Conservation (phyloP, 495 filamentous ascomycete genomes). For the Hypoxylon fragiforme region DNA sequence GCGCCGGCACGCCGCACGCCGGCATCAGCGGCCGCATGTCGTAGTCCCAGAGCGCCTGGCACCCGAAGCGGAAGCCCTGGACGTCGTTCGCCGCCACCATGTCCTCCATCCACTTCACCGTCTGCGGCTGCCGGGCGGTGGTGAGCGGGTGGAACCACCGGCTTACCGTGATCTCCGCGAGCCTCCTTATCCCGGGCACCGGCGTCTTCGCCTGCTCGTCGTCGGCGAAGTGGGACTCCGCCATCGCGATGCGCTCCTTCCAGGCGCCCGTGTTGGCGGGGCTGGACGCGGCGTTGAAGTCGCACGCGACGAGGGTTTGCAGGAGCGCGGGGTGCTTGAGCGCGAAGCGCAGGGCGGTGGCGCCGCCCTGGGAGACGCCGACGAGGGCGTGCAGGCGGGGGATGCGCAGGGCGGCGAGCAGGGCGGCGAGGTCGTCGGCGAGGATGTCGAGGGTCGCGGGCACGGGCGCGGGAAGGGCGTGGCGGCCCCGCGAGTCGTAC, state of each 20-base stretch:
- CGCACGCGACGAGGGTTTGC: slow-evolving; percentile 68
- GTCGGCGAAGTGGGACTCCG: slow-evolving; percentile 58
- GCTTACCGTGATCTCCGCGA: slow-evolving; percentile 68
- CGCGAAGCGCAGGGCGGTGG: slow-evolving; percentile 70
- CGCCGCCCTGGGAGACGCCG: slow-evolving; percentile 78
- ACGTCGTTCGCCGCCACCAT: slow-evolving; percentile 68
- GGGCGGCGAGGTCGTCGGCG: slow-evolving; percentile 61
- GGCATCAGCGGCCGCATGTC: slow-evolving; percentile 69
- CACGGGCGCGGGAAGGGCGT: slow-evolving; percentile 48
- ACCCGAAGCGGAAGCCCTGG: slow-evolving; percentile 68
- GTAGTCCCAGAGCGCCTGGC: slow-evolving; percentile 76
- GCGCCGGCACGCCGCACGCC: slow-evolving; percentile 57
- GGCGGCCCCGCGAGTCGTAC: slow-evolving; percentile 69
- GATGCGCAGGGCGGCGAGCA: slow-evolving; percentile 64
- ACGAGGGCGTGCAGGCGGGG: slow-evolving; percentile 62
- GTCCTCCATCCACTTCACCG: slow-evolving; percentile 52
- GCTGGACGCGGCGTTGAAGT: slow-evolving; percentile 71
- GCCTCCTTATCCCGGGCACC: slow-evolving; percentile 54
- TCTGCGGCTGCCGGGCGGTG: slow-evolving; percentile 51
- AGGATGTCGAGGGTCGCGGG: slow-evolving; percentile 63
- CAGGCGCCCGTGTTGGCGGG: slow-evolving; percentile 73
- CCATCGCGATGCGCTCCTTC: slow-evolving; percentile 73
- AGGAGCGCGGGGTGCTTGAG: slow-evolving; percentile 65
- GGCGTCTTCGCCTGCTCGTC: too few relatives aligned
- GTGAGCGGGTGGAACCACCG: slow-evolving; percentile 74